A percentile compares a stretch with the other conserved stretches of the same genome.
Evolutionary conservation across 1,139 yeast genomes (phyloP).

Genomic region (Candida anutae): DNA sequence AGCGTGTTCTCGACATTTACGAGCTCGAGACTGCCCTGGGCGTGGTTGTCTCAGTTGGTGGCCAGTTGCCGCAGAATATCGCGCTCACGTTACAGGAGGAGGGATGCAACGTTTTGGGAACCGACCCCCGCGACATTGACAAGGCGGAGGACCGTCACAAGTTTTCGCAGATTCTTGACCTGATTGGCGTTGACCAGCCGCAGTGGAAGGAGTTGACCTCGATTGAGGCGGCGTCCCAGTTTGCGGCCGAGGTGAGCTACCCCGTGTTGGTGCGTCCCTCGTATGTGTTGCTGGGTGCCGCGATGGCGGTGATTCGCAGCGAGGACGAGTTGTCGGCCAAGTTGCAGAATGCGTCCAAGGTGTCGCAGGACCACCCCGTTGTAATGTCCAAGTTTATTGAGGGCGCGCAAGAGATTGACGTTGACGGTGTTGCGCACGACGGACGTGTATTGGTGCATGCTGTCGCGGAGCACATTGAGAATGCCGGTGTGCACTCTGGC

Average conservation of each 20-base stretch:
- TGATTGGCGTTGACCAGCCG: constrained; percentile 88
- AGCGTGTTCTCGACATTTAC: constrained; percentile 95
- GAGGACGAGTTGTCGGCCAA: constrained; percentile 74
- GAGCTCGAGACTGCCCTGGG: constrained; percentile 87
- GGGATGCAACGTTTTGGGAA: constrained; percentile 87
- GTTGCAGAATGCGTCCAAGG: constrained; percentile 81
- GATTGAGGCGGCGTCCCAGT: constrained; percentile 72
- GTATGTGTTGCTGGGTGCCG: constrained; percentile 95
- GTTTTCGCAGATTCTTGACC: constrained; percentile 88
- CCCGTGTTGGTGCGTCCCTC: constrained; percentile 98
- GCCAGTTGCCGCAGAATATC: constrained; percentile 95
- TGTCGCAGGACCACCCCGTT: constrained; percentile 93
- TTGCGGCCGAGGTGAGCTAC: constrained; percentile 82
- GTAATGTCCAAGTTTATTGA: constrained; percentile 93
- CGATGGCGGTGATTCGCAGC: constrained; percentile 87
- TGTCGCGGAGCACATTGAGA: constrained; percentile 95
- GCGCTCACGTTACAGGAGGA: constrained; percentile 77
- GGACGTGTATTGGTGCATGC: constrained; percentile 92
- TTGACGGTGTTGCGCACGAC: constrained; percentile 89
- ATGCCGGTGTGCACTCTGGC: constrained; percentile 98
- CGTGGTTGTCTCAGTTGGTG: constrained; percentile 94
- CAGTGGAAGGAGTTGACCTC: constrained; percentile 95
- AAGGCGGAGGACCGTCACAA: constrained; percentile 98
- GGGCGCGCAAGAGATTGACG: constrained; percentile 95
- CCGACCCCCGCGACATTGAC: constrained; percentile 91